These are phyloP conservation scores for Barnettozyma pratensis DNA, from an alignment of 805 yeast species.

Conservation along the genomic window DNA sequence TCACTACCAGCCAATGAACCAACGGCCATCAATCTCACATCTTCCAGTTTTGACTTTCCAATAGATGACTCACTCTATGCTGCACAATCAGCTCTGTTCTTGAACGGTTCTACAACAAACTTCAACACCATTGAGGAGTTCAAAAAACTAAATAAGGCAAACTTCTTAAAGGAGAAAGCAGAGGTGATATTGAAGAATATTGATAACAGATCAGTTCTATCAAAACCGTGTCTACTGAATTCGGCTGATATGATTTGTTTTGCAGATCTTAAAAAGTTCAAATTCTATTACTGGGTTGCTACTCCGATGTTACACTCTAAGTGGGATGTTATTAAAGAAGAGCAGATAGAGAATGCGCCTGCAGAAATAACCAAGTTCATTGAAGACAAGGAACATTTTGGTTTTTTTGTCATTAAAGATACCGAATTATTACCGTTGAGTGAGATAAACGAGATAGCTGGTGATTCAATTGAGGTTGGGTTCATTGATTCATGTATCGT, in stretches of 20 bases:
- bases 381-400: conserved; percentile 9
- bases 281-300: conserved; percentile 86
- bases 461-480: conserved; percentile 18
- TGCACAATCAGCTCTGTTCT: conserved; percentile 14
- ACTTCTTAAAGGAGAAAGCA: conserved; percentile 43
- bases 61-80: conserved; percentile 16
- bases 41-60: conserved; percentile 26
- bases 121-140: conserved; percentile 86
- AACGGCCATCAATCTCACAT: conserved; percentile 24
- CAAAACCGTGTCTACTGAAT: conserved; percentile 36
- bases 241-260: conserved; percentile 56
- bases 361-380: conserved; percentile 12
- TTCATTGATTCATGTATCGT: conserved; percentile 36
- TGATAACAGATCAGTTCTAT: conserved; percentile 28
- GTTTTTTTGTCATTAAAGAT: conserved; percentile 26
- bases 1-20: conserved; percentile 26
- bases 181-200: conserved; percentile 26
- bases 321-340: conserved; percentile 34
- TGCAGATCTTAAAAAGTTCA: conserved; percentile 86
- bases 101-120: conserved; percentile 46
- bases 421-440: conserved; percentile 11
- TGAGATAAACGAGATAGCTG: conserved; percentile 11
- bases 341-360: conserved; percentile 6
- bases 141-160: conserved; percentile 58
- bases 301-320: conserved; percentile 58